Conservation (phyloP, 768 basidiomycete genomes). For the Plicaturopsis crispa region DNA sequence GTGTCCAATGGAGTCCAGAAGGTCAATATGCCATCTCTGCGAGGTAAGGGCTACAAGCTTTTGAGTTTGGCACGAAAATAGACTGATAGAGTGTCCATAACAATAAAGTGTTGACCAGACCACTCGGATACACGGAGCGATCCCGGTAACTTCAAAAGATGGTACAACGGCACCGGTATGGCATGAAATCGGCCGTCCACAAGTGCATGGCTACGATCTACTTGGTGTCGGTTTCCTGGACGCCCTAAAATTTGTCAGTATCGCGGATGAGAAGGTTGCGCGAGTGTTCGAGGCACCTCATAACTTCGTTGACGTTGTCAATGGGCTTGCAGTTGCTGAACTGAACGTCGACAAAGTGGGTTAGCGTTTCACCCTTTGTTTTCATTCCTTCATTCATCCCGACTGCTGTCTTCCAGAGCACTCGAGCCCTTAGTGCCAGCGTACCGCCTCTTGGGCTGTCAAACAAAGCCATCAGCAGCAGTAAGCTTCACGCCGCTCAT, state of each 20-base stretch:
- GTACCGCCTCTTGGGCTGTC: slow-evolving; percentile 93
- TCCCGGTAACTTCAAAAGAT: slow-evolving; percentile 16
- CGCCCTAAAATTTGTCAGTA: slow-evolving; percentile 75
- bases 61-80: no score
- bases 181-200: slow-evolving; percentile 89
- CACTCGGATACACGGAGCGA: slow-evolving; percentile 75
- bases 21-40: slow-evolving; percentile 84
- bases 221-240: slow-evolving; percentile 72
- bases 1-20: slow-evolving; percentile 79
- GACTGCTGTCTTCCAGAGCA: slow-evolving; percentile 28
- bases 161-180: slow-evolving; percentile 31
- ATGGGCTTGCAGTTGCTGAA: slow-evolving; percentile 38
- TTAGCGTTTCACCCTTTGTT: slow-evolving; percentile 3
- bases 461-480: slow-evolving; percentile 80
- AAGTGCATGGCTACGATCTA: slow-evolving; percentile 95
- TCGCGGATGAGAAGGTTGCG: slow-evolving; percentile 94
- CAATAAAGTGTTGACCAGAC: slow-evolving; percentile 77
- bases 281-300: slow-evolving; percentile 90
- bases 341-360: slow-evolving; percentile 46
- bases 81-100: slow-evolving; percentile 2
- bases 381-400: slow-evolving; percentile 1
- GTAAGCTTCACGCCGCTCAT: slow-evolving; percentile 27
- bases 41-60: slow-evolving; percentile 42
- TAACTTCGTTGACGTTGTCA: slow-evolving; percentile 64
- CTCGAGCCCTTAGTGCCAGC: slow-evolving; percentile 70